Conservation (phyloP, 2,329 filamentous ascomycete species). For the Aspergillus costaricaensis region DNA sequence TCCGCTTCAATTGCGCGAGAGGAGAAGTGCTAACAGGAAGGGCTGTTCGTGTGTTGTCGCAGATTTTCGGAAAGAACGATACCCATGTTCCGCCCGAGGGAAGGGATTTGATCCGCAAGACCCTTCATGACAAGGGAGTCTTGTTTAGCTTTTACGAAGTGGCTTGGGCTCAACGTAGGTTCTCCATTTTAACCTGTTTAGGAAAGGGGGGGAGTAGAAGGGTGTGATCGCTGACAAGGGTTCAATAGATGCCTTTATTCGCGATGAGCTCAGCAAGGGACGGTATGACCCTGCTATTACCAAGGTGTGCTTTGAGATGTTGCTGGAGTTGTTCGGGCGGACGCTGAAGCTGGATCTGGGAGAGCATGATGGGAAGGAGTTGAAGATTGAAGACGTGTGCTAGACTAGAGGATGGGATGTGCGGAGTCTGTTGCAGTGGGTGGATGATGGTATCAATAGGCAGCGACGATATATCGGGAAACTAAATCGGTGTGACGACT, state of each 20-base stretch:
- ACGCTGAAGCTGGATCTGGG: constrained; percentile 79
- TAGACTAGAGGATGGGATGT: constrained; percentile 36
- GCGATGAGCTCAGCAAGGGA: constrained; percentile 91
- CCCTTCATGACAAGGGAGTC: constrained; percentile 73
- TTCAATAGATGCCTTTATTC: constrained; percentile 75
- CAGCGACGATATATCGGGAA: neutral
- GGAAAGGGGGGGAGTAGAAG: neutral
- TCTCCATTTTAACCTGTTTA: neutral
- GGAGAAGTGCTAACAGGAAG: neutral
- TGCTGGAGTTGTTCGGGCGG: constrained; percentile 81
- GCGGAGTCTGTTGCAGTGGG: neutral
- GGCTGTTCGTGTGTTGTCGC: constrained; percentile 57
- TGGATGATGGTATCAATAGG: neutral
- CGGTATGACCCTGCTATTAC: constrained; percentile 85
- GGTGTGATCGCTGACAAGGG: neutral
- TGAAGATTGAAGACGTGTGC: constrained; percentile 72
- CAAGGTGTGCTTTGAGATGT: constrained; percentile 86
- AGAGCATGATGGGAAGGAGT: constrained; percentile 59
- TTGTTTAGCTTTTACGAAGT: constrained; percentile 83
- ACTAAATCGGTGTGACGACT: neutral
- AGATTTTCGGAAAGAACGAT: constrained; percentile 87
- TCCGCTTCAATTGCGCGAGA: neutral
- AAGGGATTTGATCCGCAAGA: constrained; percentile 78
- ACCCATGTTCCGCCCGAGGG: constrained; percentile 84
- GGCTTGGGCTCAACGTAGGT: constrained; percentile 81